Evolutionary conservation across 2,329 filamentous ascomycete species (phyloP), one percentile per base, ranked within the genome.

Genomic region (Fusarium bactridioides): DNA sequence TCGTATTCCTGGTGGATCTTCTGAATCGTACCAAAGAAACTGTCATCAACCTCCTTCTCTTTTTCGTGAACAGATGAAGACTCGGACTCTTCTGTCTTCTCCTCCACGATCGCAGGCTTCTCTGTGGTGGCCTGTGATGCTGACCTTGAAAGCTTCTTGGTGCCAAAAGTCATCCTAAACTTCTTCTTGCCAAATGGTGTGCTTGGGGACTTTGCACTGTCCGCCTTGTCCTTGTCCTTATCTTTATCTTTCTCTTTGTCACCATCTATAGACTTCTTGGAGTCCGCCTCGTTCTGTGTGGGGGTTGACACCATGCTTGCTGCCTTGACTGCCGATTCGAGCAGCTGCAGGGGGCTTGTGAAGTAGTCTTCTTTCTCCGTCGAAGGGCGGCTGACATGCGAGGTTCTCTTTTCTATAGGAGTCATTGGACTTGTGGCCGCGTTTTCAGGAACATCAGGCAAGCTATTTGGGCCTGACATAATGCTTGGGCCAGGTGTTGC

Each of bases 101-200:
- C 94, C 74, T 96, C 93, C 2, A 90, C 86, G 2, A 90, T 86
- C 3, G 89, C 88, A 1, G 93, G 91, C 79, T 96, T 97, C 67
- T 93, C 90, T 31, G 88, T 89, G 0, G 89, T 88, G 10, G 80
- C 78, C 48, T 82, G 80, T 8, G 91, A 91, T 8, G 87, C 85
- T 5, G 91, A 91, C 21, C 94, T 89, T 18, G 90, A 90, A 19
- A 95, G 86, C 82, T 97, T 97, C 85, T 97, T 98, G 77, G 91
- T 92, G 74, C 92, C 91, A 77, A 95, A 94, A 2, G 91, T 90
- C 89, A 93, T 92, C 53, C 92, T 90, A 81, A 97, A 95, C 83
- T 95, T 96, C 82, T 95, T 96, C 83, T 95, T 96, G 47, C 92
- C 90, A 79, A 97, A 97, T 10, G 94, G 84, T 5, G 88, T 91